phyloP scores from a whole-genome alignment of 805 yeast species.

The Zygosaccharomyces lentus region DNA sequence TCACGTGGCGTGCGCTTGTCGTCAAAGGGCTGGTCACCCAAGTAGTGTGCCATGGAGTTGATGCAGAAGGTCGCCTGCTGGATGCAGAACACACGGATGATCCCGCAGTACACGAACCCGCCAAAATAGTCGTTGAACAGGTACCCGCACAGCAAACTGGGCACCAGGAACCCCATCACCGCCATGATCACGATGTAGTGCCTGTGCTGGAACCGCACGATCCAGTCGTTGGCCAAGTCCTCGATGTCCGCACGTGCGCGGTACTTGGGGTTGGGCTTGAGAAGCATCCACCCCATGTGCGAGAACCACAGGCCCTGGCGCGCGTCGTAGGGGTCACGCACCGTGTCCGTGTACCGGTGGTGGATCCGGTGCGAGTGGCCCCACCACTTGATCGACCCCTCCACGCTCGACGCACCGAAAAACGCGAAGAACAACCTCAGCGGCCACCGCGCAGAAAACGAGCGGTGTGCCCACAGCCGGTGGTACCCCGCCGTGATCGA shows the following conservation, averaged over 20 bases:
- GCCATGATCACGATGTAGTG: slow-evolving; percentile 65
- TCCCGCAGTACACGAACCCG: slow-evolving; percentile 74
- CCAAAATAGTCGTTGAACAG: slow-evolving; percentile 61
- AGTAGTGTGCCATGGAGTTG: slow-evolving; percentile 82
- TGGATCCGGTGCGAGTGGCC: slow-evolving; percentile 80
- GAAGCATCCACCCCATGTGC: slow-evolving; percentile 83
- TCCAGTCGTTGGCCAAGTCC: slow-evolving; percentile 73
- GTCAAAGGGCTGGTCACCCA: slow-evolving; percentile 81
- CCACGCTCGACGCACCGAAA: slow-evolving; percentile 79
- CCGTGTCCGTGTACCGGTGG: slow-evolving; percentile 81
- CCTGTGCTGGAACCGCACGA: slow-evolving; percentile 76
- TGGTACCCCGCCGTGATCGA: slow-evolving; percentile 86
- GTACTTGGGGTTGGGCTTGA: slow-evolving; percentile 74
- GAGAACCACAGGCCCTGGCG: slow-evolving; percentile 79
- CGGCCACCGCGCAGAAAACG: slow-evolving; percentile 60
- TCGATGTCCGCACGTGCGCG: slow-evolving; percentile 79
- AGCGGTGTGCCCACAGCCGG: slow-evolving; percentile 72
- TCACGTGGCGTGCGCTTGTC: slow-evolving; percentile 86
- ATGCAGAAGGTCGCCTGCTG: slow-evolving; percentile 88
- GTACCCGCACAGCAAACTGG: slow-evolving; percentile 53
- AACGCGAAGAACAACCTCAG: slow-evolving; percentile 62
- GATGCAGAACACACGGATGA: slow-evolving; percentile 61
- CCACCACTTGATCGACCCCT: slow-evolving; percentile 90
- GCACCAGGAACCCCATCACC: slow-evolving; percentile 56
- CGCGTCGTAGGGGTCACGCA: slow-evolving; percentile 83